Evolutionary conservation across 2,329 filamentous ascomycete genomes (phyloP).

Genomic region (Periconia sp.): DNA sequence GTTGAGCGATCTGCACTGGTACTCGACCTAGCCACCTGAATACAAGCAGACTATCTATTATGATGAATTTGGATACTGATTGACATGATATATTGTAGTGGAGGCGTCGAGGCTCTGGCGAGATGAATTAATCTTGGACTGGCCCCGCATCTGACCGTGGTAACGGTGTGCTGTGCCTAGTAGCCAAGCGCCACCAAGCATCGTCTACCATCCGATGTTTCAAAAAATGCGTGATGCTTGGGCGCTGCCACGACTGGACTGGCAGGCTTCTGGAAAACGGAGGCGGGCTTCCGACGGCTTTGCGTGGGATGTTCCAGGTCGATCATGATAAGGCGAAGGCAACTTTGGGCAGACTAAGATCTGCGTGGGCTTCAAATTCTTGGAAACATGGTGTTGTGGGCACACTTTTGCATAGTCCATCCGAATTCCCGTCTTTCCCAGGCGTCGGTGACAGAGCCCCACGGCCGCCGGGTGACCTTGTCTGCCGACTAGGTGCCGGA

Average conservation of each 20-base stretch:
- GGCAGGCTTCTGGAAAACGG: constrained; percentile 30
- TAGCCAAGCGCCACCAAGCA: constrained; percentile 12
- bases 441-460: background rate
- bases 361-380: no score
- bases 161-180: constrained; percentile 13
- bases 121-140: constrained; percentile 29
- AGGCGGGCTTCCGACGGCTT: constrained; percentile 10
- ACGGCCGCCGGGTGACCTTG: background rate
- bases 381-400: no score
- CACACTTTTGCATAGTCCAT: background rate
- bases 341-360: constrained; percentile 5
- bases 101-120: constrained; percentile 28
- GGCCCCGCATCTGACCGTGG: constrained; percentile 17
- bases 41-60: constrained; percentile 16
- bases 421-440: constrained; percentile 6
- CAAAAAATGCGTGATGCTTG: constrained; percentile 3
- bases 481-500: background rate
- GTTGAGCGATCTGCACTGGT: no score
- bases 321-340: constrained; percentile 7
- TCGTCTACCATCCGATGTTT: constrained; percentile 14
- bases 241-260: constrained; percentile 8
- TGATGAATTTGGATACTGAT: constrained; percentile 32
- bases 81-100: constrained; percentile 25
- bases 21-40: background rate
- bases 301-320: background rate